Evolutionary conservation across 257 asterid genomes (phyloP).

Genomic region (Verbascum thapsus): DNA sequence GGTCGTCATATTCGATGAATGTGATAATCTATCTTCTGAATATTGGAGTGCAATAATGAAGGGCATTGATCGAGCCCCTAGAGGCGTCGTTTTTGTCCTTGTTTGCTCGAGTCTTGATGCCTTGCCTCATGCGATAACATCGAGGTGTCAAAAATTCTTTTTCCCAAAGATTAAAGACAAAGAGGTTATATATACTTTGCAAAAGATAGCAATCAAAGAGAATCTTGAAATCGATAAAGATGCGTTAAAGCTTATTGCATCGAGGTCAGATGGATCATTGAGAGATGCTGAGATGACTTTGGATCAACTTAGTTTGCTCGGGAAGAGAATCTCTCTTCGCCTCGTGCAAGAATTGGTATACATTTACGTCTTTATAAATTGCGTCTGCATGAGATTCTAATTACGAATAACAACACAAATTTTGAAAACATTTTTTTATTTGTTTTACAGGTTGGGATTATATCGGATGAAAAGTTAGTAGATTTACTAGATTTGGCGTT

Average conservation of each 20-base stretch:
- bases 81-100: slow-evolving; percentile 82
- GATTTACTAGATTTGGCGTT: slow-evolving; percentile 94
- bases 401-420: too few relatives aligned
- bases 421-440: not conserved
- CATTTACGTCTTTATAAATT: slow-evolving; percentile 1
- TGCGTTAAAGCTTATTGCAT: slow-evolving; percentile 90
- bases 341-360: slow-evolving; percentile 86
- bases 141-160: slow-evolving; percentile 96
- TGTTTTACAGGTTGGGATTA: slow-evolving; percentile 78
- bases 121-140: slow-evolving; percentile 85
- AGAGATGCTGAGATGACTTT: slow-evolving; percentile 99
- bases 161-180: slow-evolving; percentile 93
- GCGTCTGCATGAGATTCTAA: not conserved
- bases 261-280: slow-evolving; percentile 93
- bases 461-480: slow-evolving; percentile 90
- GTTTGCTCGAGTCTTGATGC: slow-evolving; percentile 82
- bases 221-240: slow-evolving; percentile 84
- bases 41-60: slow-evolving; percentile 85
- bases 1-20: slow-evolving; percentile 80
- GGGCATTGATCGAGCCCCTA: slow-evolving; percentile 86
- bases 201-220: slow-evolving; percentile 85
- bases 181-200: slow-evolving; percentile 81
- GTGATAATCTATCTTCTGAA: slow-evolving; percentile 69
- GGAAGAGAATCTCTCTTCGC: slow-evolving; percentile 82
- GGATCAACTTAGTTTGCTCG: slow-evolving; percentile 90